These are phyloP conservation scores for Sphaerulina vaccinii DNA, from an alignment of 2,329 filamentous ascomycete genomes.

Conservation along the genomic window DNA sequence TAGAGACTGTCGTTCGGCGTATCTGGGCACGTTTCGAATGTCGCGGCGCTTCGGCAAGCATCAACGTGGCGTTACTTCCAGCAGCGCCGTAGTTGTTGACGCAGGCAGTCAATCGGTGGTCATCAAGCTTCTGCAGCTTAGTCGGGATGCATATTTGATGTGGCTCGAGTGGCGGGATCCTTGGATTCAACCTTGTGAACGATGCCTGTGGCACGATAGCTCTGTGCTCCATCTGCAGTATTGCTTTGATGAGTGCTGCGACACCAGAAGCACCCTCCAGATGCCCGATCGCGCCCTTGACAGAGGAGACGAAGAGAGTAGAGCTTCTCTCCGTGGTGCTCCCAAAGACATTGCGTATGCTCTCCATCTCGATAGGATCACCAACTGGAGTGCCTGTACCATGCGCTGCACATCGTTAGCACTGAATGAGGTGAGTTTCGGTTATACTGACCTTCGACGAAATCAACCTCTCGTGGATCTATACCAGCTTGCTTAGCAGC, in stretches of 20 bases:
- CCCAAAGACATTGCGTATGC: constrained; percentile 31
- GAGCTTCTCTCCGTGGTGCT: constrained; percentile 16
- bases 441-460: constrained; percentile 10
- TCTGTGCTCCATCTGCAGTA: constrained; percentile 38
- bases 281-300: constrained; percentile 35
- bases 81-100: constrained; percentile 43
- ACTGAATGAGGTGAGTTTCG: background rate
- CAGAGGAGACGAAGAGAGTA: constrained; percentile 27
- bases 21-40: background rate
- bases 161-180: constrained; percentile 2
- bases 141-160: constrained; percentile 8
- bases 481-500: constrained; percentile 4
- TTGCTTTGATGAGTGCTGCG: constrained; percentile 40
- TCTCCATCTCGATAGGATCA: constrained; percentile 25
- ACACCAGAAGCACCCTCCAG: constrained; percentile 37
- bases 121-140: constrained; percentile 4
- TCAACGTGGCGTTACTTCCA: constrained; percentile 36
- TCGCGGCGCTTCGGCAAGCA: constrained; percentile 7
- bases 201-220: constrained; percentile 14
- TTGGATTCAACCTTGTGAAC: constrained; percentile 11
- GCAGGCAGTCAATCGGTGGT: constrained; percentile 4
- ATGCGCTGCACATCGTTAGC: constrained; percentile 1
- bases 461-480: constrained; percentile 7
- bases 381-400: constrained; percentile 22
- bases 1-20: background rate